Evolutionary conservation across 306 rosid species (phyloP).

Genomic region (Prunus dulcis): DNA sequence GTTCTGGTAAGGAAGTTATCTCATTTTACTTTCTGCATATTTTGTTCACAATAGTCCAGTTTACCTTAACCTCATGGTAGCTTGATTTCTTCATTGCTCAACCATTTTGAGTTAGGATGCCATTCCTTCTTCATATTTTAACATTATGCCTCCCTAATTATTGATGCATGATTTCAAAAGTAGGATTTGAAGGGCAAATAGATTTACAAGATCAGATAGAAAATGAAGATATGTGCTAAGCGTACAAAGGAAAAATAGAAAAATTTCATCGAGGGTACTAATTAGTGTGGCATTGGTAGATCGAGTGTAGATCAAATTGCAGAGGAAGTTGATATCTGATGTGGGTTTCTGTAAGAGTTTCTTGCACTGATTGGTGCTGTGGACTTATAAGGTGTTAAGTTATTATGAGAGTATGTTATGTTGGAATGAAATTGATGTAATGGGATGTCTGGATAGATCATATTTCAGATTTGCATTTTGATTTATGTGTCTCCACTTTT

Average conservation of each 20-base stretch:
- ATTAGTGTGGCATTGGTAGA: not conserved
- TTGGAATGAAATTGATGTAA: not conserved
- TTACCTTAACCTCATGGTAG: not conserved
- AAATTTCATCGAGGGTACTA: not conserved
- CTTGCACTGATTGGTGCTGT: too few relatives aligned
- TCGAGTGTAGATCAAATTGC: not conserved
- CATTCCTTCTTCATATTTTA: not conserved
- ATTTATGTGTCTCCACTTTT: not conserved
- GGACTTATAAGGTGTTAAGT: not conserved
- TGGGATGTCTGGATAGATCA: too few relatives aligned
- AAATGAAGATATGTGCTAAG: not conserved
- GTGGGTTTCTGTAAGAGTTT: not conserved
- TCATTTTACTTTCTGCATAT: not conserved
- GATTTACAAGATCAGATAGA: not conserved
- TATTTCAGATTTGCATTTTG: not conserved
- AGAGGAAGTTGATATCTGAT: not conserved
- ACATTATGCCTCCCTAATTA: not conserved
- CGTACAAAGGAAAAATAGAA: not conserved
- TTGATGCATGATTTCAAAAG: not conserved
- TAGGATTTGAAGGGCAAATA: not conserved
- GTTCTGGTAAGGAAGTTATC: slow-evolving; percentile 2
- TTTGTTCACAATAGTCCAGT: not conserved
- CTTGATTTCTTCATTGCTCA: not conserved
- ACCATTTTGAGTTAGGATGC: not conserved
- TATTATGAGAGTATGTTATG: not conserved